Evolutionary conservation across 208 protist species (phyloP), one percentile per base, ranked within the genome.

Genomic region (Leishmania martiniquensis): DNA sequence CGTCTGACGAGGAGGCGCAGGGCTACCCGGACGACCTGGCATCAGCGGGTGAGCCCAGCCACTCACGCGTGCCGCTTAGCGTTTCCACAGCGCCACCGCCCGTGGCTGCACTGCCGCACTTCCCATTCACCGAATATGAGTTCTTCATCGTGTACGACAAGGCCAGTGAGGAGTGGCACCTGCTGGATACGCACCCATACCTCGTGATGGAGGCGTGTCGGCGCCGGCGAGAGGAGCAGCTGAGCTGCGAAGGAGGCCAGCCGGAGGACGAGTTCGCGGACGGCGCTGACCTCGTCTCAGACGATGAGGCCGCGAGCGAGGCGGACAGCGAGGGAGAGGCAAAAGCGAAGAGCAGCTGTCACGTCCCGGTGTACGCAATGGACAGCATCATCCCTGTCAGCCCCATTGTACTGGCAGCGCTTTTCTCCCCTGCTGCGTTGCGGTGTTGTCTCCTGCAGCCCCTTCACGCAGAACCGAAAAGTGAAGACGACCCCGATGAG

Each of bases 391-490:
- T 93, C 32, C 74, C 73, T 4, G 83, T 95, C 44, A 92, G 93
- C 75, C 86, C 84, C 15, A 59, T 95, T 37, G 82, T 95, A 81
- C 85, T 97, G n/a, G 83, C 90, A 17, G 91, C 91, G 0, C 69
- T 93, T 29, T 84, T 75, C 57, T 89, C 83, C 55, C 86, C 90
- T 12, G 80, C 88, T 1, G 88, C 87, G n/a, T 82, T 95, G 45
- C 88, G 89, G 32, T 84, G 83, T 57, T 87, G 81, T 45, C 85
- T 97, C 29, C 87, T 90, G 55, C 93, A 97, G 79, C 71, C 76
- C 1, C 59, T 68, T 39, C 70, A 59, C n/a, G 10, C 39, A 37
- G n/a, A 44, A 15, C n/a, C 25, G 49, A 15, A 60, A 44, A 65
- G 7, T 15, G 52, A 32, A 5, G 57, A 54, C 0, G 72, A 59